Percentiles rank a stretch among this genome's conserved stretches.
Conservation (phyloP, 305 asterid species). For the Ajuga reptans region DNA sequence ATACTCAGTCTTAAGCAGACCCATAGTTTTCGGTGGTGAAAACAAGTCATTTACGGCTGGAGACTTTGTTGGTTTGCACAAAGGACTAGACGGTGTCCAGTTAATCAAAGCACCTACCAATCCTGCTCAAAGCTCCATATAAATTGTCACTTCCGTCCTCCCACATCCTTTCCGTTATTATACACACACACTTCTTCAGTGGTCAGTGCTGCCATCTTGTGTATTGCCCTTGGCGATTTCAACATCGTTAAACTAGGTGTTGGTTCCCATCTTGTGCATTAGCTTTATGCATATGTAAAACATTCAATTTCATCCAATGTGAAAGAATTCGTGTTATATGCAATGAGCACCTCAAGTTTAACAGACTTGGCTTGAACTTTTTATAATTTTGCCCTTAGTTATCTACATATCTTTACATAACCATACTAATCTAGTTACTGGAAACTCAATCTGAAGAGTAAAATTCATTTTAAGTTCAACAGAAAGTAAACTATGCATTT, state of each 20-base stretch:
- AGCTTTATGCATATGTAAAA: neutral
- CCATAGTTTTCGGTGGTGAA: conserved; percentile 31
- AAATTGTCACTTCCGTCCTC: neutral
- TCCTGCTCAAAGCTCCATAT: conserved; percentile 7
- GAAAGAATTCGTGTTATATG: neutral
- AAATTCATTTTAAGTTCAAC: neutral
- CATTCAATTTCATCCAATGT: neutral
- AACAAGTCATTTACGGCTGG: conserved; percentile 40
- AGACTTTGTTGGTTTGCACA: conserved; percentile 35
- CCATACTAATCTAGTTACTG: too few relatives aligned
- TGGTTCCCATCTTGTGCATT: conserved; percentile 18
- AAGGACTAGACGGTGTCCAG: conserved; percentile 33
- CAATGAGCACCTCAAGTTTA: neutral
- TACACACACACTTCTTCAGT: neutral
- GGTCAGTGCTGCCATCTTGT: neutral
- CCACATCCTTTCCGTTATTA: neutral
- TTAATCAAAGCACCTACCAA: conserved; percentile 1
- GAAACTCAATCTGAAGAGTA: neutral
- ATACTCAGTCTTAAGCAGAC: conserved; percentile 37
- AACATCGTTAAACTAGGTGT: too few relatives aligned
- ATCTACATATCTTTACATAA: too few relatives aligned
- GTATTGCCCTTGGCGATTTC: neutral
- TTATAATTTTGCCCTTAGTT: too few relatives aligned
- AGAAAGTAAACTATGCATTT: neutral
- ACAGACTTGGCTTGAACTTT: too few relatives aligned